Percentiles rank a stretch among this genome's conserved stretches.
These are phyloP conservation scores for Oryza meridionalis DNA, from an alignment of 176 grass and related monocot genomes.

Conservation along the genomic window DNA sequence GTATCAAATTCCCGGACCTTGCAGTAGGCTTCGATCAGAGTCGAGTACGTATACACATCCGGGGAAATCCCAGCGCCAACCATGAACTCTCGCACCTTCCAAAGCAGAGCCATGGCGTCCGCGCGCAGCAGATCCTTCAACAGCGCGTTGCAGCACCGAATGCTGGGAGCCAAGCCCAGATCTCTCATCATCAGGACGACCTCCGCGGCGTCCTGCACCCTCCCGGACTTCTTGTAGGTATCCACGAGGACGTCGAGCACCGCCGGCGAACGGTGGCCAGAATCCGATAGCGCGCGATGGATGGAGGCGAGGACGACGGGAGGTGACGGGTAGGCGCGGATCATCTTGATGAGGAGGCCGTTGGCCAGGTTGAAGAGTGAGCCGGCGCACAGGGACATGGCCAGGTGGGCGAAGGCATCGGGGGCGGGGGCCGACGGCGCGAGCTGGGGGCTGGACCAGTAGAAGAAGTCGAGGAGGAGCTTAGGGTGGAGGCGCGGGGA, in stretches of 20 bases:
- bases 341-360: constrained; percentile 59
- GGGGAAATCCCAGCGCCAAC: constrained; percentile 15
- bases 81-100: constrained; percentile 67
- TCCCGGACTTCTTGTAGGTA: constrained; percentile 68
- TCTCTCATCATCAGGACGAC: constrained; percentile 57
- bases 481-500: constrained; percentile 37
- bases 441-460: constrained; percentile 55
- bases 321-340: constrained; percentile 45
- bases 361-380: constrained; percentile 40
- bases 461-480: constrained; percentile 75
- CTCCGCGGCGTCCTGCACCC: constrained; percentile 44
- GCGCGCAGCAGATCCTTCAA: constrained; percentile 68
- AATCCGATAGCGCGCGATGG: constrained; percentile 24
- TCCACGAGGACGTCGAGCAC: constrained; percentile 71
- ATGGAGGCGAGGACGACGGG: constrained; percentile 48
- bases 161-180: constrained; percentile 48
- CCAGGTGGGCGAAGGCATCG: constrained; percentile 54
- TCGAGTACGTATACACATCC: constrained; percentile 72
- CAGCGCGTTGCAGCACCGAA: constrained; percentile 71
- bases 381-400: constrained; percentile 53
- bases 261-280: background rate
- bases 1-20: constrained; percentile 51
- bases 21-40: constrained; percentile 57
- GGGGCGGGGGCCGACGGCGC: constrained; percentile 19
- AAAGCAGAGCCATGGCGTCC: constrained; percentile 65